These are phyloP conservation scores for Entelexis sorbosivorans DNA, from an alignment of 1,139 yeast species.

Conservation along the genomic window DNA sequence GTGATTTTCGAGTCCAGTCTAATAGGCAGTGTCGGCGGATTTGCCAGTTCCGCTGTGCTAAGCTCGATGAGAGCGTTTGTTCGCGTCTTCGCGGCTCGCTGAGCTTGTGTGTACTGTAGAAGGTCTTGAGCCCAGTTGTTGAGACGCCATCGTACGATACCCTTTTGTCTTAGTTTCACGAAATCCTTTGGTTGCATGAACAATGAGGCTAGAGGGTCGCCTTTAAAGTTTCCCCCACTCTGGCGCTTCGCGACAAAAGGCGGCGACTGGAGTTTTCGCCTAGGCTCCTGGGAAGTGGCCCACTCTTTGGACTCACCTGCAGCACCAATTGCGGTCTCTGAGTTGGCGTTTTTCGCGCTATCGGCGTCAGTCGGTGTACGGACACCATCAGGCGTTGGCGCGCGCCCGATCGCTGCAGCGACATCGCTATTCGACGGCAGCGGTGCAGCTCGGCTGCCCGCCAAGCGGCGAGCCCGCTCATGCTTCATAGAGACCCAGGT, in stretches of 20 bases:
- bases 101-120: neutral
- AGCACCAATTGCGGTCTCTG: neutral
- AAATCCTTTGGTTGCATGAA: neutral
- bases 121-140: constrained; percentile 1
- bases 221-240: neutral
- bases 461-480: constrained; percentile 2
- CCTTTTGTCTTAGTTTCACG: neutral
- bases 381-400: neutral
- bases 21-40: neutral
- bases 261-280: neutral
- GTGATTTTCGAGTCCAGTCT: neutral
- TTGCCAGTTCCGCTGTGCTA: neutral
- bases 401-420: neutral
- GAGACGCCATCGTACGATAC: neutral
- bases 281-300: no score
- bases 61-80: neutral
- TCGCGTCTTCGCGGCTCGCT: neutral
- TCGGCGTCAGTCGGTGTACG: neutral
- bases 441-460: neutral
- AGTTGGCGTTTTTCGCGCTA: neutral
- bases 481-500: neutral
- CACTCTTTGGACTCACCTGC: no score
- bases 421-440: neutral
- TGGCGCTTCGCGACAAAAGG: neutral
- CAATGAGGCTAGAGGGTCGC: neutral